A percentile compares a stretch with the other conserved stretches of the same genome.
phyloP scores from a whole-genome alignment of 345 rosid species.

The Eucalyptus albens region DNA sequence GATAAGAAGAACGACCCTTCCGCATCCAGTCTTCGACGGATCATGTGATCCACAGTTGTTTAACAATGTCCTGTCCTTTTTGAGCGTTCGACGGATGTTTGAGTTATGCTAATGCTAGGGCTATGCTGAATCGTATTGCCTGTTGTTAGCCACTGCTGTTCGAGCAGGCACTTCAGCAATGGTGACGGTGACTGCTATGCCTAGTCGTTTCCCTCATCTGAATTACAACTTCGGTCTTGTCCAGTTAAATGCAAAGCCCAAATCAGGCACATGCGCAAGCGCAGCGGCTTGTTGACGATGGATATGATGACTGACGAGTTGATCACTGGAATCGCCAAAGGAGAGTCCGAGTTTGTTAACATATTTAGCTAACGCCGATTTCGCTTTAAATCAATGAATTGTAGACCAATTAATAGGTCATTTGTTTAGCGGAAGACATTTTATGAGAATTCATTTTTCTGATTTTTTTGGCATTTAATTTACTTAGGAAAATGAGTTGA shows the following conservation, averaged over 20 bases:
- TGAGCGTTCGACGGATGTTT: background rate
- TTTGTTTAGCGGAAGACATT: background rate
- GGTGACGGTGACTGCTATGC: background rate
- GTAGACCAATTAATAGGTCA: background rate
- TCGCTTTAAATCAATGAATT: background rate
- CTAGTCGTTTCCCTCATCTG: background rate
- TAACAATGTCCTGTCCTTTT: background rate
- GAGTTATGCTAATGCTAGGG: background rate
- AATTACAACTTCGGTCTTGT: background rate
- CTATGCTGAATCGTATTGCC: background rate
- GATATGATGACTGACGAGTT: background rate
- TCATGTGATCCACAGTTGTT: background rate
- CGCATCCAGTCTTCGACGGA: background rate
- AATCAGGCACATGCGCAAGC: background rate
- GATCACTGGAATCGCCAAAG: background rate
- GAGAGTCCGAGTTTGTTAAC: background rate
- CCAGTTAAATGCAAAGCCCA: background rate
- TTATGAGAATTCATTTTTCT: background rate
- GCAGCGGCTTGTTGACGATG: background rate
- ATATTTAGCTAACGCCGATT: background rate
- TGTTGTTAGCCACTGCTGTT: background rate
- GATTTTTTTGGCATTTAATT: background rate
- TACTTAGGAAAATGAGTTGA: background rate
- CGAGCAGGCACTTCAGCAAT: background rate
- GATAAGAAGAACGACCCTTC: background rate